Percentiles rank a stretch among this genome's conserved stretches.
Conservation (phyloP, 331 rosid species). For the Quercus lobata region DNA sequence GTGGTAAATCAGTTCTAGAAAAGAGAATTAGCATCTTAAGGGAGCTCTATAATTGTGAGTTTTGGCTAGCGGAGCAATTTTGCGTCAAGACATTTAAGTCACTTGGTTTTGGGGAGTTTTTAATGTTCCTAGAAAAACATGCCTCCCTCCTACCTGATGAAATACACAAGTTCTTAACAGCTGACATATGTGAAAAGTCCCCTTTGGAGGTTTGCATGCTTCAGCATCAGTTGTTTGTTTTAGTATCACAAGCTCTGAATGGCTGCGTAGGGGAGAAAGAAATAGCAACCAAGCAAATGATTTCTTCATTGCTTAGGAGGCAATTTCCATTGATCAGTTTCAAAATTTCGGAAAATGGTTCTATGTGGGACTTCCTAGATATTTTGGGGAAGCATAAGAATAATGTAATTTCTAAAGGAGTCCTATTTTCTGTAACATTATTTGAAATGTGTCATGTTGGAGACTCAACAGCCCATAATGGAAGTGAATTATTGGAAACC, state of each 20-base stretch:
- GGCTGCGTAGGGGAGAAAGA: conserved; percentile 51
- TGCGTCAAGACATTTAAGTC: conserved; percentile 57
- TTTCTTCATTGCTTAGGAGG: conserved; percentile 54
- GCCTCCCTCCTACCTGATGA: conserved; percentile 56
- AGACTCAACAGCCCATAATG: conserved; percentile 35
- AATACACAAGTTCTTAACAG: conserved; percentile 38
- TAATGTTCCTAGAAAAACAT: conserved; percentile 55
- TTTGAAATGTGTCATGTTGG: conserved; percentile 26
- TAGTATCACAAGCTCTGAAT: conserved; percentile 73
- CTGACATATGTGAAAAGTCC: conserved; percentile 36
- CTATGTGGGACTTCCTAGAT: conserved; percentile 50
- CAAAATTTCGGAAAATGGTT: conserved; percentile 48
- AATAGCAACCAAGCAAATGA: conserved; percentile 47
- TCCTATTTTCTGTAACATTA: conserved; percentile 67
- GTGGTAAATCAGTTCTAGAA: conserved; percentile 29
- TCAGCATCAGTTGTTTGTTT: conserved; percentile 53
- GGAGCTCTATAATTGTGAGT: conserved; percentile 65
- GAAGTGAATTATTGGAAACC: conserved; percentile 32
- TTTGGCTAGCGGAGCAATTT: conserved; percentile 71
- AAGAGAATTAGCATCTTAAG: conserved; percentile 39
- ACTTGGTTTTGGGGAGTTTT: conserved; percentile 81
- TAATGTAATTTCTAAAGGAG: conserved; percentile 49
- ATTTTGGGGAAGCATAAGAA: conserved; percentile 42
- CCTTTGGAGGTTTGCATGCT: conserved; percentile 59
- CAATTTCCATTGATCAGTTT: conserved; percentile 75